phyloP scores from a whole-genome alignment of 768 basidiomycete genomes.

The Hydnomerulius pinastri region DNA sequence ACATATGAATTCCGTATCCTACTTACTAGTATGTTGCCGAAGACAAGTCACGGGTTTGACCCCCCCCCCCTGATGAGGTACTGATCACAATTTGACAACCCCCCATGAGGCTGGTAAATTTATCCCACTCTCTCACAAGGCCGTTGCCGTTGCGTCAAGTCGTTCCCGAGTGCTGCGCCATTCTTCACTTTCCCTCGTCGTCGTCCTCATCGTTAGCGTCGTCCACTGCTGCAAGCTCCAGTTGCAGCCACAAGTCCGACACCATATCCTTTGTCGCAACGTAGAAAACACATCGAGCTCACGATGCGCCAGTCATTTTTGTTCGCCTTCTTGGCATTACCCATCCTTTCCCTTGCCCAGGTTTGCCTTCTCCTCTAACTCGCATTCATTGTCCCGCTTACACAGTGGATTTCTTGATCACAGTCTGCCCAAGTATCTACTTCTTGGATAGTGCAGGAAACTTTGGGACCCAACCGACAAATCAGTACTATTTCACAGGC shows the following conservation, averaged over 20 bases:
- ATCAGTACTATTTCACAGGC: constrained; percentile 42
- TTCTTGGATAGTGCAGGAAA: constrained; percentile 15
- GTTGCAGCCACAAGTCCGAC: too few relatives aligned
- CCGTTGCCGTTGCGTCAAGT: neutral
- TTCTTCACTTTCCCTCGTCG: neutral
- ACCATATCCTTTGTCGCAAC: neutral
- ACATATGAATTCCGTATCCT: neutral
- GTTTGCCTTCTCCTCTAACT: constrained; percentile 17
- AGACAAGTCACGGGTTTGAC: constrained; percentile 4
- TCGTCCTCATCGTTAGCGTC: neutral
- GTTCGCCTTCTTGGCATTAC: constrained; percentile 30
- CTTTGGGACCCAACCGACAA: constrained; percentile 42
- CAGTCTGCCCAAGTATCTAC: constrained; percentile 43
- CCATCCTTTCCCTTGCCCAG: constrained; percentile 32
- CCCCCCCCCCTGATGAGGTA: constrained; percentile 9
- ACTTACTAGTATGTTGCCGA: neutral
- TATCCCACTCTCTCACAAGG: neutral
- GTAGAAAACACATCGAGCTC: neutral
- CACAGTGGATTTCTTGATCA: neutral
- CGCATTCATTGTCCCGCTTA: neutral
- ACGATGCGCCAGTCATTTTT: constrained; percentile 35
- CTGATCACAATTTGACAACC: neutral
- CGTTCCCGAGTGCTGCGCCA: neutral
- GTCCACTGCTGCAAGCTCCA: too few relatives aligned
- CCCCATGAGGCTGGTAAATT: neutral